Conservation (phyloP, 306 rosid species). For the Cucurbita argyrosperma region DNA sequence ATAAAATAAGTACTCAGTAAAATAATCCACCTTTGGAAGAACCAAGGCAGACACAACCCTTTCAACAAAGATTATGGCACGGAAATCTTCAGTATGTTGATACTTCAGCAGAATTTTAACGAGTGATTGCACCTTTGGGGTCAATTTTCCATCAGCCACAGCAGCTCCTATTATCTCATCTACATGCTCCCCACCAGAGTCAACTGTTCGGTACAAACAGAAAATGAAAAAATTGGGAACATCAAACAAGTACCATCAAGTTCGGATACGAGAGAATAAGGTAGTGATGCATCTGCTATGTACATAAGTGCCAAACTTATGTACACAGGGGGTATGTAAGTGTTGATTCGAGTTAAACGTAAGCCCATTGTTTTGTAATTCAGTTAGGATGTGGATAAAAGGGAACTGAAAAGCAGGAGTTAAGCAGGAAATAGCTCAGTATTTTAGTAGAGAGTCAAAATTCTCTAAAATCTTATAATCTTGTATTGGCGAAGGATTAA, state of each 20-base stretch:
- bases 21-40: slow-evolving; percentile 77
- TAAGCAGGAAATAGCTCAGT: too few relatives aligned
- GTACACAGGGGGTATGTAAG: background rate
- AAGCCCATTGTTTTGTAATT: background rate
- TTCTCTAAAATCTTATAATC: too few relatives aligned
- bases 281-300: background rate
- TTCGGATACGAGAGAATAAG: background rate
- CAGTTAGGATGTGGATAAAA: background rate
- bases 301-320: background rate
- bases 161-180: slow-evolving; percentile 97
- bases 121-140: slow-evolving; percentile 96
- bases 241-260: background rate
- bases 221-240: background rate
- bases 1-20: slow-evolving; percentile 7
- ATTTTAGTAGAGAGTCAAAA: too few relatives aligned
- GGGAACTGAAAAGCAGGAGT: background rate
- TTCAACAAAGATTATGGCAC: slow-evolving; percentile 96
- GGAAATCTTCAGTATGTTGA: slow-evolving; percentile 87
- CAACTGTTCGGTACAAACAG: slow-evolving; percentile 31
- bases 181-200: slow-evolving; percentile 97
- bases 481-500: too few relatives aligned
- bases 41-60: slow-evolving; percentile 97
- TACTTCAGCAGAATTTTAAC: slow-evolving; percentile 80
- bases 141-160: slow-evolving; percentile 97
- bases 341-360: background rate